Conservation (phyloP, 768 basidiomycete species). For the Mycena capillaripes region DNA sequence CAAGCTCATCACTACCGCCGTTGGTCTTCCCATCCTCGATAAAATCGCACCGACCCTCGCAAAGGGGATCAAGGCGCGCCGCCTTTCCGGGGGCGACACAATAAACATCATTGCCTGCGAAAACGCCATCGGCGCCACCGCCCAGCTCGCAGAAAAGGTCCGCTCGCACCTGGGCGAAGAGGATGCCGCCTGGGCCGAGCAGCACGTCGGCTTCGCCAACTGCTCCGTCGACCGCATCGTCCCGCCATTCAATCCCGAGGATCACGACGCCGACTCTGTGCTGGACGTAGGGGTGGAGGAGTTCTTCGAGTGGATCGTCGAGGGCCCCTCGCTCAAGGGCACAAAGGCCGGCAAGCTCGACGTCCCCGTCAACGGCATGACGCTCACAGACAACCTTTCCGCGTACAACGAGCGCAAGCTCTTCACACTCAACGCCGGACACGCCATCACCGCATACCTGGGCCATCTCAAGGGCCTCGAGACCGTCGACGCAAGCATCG, state of each 20-base stretch:
- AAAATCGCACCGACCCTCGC: conserved; percentile 52
- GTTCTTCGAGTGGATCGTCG: conserved; percentile 58
- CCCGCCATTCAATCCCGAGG: conserved; percentile 37
- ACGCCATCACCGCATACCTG: conserved; percentile 55
- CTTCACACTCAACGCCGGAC: conserved; percentile 58
- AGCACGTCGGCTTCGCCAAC: conserved; percentile 55
- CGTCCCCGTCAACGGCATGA: conserved; percentile 42
- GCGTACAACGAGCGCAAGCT: conserved; percentile 58
- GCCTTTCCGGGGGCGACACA: conserved; percentile 33
- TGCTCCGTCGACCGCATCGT: conserved; percentile 58
- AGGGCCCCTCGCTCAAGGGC: conserved; percentile 45
- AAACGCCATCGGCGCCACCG: conserved; percentile 54
- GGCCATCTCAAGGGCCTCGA: conserved; percentile 46
- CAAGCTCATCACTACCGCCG: conserved; percentile 53
- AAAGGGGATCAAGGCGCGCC: conserved; percentile 47
- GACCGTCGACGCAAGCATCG: conserved; percentile 50
- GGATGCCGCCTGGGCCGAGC: conserved; percentile 43
- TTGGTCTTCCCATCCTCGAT: conserved; percentile 50
- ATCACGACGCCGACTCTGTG: conserved; percentile 31
- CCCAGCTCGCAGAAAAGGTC: conserved; percentile 46
- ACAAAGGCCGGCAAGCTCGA: conserved; percentile 42
- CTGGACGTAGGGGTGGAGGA: conserved; percentile 57
- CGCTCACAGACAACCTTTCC: conserved; percentile 47
- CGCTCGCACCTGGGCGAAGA: conserved; percentile 43
- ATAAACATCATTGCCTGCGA: conserved; percentile 58